A percentile compares a stretch with the other conserved stretches of the same genome.
Evolutionary conservation across 176 grass and related monocot species (phyloP).

Genomic region (sorghum (Sorghum bicolor)): DNA sequence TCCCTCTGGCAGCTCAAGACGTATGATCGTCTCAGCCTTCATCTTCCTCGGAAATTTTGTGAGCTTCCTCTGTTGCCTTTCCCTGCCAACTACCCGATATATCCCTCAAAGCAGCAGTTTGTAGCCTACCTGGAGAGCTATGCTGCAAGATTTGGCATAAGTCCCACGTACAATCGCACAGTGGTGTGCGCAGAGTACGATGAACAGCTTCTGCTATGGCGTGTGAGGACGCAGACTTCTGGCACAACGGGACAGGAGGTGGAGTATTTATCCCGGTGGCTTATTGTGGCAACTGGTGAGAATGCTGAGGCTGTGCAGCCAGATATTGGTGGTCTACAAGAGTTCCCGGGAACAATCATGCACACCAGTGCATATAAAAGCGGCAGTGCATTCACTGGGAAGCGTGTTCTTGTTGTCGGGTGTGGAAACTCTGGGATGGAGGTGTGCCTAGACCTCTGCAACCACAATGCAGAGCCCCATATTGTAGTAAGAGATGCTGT

Average conservation of each 20-base stretch:
- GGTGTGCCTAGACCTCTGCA: conserved; percentile 94
- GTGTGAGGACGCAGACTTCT: conserved; percentile 28
- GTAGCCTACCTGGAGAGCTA: conserved; percentile 79
- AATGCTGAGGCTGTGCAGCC: conserved; percentile 81
- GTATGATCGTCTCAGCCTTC: conserved; percentile 91
- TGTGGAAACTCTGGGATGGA: conserved; percentile 98
- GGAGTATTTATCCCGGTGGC: conserved; percentile 69
- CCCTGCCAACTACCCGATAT: conserved; percentile 62
- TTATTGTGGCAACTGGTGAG: conserved; percentile 89
- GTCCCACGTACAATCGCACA: conserved; percentile 59
- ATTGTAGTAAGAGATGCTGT: conserved; percentile 89
- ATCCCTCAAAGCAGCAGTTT: conserved; percentile 89
- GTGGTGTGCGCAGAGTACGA: conserved; percentile 69
- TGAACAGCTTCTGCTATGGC: conserved; percentile 49
- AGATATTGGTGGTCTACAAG: conserved; percentile 60
- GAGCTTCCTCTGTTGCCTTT: conserved; percentile 93
- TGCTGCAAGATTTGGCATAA: conserved; percentile 59
- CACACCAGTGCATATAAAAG: conserved; percentile 87
- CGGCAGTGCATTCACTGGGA: conserved; percentile 50
- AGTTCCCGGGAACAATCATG: conserved; percentile 53
- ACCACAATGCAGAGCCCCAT: conserved; percentile 69
- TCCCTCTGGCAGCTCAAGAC: conserved; percentile 87
- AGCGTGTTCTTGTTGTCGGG: conserved; percentile 80
- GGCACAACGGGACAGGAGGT: conserved; percentile 29
- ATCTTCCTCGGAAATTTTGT: conserved; percentile 94